These are phyloP conservation scores for Triangularia setosa DNA, from an alignment of 2,329 filamentous ascomycete genomes.

Conservation along the genomic window DNA sequence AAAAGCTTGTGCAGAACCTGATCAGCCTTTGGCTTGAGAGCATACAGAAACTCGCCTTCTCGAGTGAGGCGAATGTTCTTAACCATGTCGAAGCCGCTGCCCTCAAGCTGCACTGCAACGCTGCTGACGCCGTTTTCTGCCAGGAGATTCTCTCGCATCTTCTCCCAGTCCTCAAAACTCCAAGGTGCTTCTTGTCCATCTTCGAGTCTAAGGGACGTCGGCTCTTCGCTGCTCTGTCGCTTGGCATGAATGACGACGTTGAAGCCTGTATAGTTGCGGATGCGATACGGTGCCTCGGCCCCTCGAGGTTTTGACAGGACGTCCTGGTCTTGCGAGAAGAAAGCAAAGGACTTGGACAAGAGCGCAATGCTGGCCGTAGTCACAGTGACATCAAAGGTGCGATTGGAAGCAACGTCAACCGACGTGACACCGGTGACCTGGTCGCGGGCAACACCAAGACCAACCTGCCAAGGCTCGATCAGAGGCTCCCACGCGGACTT, in stretches of 20 bases:
- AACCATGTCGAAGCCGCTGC: conserved; percentile 88
- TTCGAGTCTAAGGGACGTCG: conserved; percentile 69
- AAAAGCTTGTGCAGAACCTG: conserved; percentile 82
- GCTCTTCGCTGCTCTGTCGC: conserved; percentile 60
- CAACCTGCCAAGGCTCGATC: conserved; percentile 94
- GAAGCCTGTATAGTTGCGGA: conserved; percentile 95
- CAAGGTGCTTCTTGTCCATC: conserved; percentile 92
- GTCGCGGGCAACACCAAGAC: conserved; percentile 80
- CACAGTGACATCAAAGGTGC: conserved; percentile 84
- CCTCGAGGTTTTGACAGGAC: conserved; percentile 90
- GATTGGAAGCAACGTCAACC: conserved; percentile 82
- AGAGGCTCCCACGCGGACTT: conserved; percentile 98
- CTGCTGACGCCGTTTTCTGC: conserved; percentile 72
- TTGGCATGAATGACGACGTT: conserved; percentile 80
- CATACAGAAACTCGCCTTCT: conserved; percentile 92
- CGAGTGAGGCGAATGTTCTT: conserved; percentile 84
- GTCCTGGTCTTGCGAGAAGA: conserved; percentile 83
- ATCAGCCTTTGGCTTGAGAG: conserved; percentile 81
- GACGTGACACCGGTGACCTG: conserved; percentile 71
- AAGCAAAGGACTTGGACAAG: conserved; percentile 87
- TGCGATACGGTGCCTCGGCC: conserved; percentile 85
- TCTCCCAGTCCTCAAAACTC: conserved; percentile 95
- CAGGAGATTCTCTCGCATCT: conserved; percentile 88
- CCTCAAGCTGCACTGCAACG: conserved; percentile 80
- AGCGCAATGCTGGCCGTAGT: conserved; percentile 92